Percentiles rank a stretch among this genome's conserved stretches.
phyloP scores from a whole-genome alignment of 1,284 basidiomycete species.

The Coniferiporia sulphurascens region DNA sequence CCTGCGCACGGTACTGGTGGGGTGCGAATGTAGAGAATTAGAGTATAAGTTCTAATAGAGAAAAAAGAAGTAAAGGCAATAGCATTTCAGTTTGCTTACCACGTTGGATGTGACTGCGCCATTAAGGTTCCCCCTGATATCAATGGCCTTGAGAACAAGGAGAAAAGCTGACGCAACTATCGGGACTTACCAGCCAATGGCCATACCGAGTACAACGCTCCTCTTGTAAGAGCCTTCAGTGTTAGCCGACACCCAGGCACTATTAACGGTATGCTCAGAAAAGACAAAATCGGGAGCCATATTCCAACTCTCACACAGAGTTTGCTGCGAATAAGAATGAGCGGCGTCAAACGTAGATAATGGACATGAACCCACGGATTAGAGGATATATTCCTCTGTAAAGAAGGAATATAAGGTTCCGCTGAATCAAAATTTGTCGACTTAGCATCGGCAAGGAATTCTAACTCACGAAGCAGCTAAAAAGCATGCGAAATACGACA shows the following conservation, averaged over 20 bases:
- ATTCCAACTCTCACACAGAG: conserved; percentile 36
- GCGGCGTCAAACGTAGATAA: neutral
- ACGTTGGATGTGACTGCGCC: conserved; percentile 70
- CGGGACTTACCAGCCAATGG: conserved; percentile 29
- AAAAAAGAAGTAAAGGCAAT: neutral
- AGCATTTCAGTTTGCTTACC: conserved; percentile 33
- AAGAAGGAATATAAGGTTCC: neutral
- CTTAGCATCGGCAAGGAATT: neutral
- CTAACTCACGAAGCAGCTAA: conserved; percentile 42
- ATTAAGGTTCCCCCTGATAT: conserved; percentile 55
- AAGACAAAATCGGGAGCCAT: neutral
- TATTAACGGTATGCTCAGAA: conserved; percentile 16
- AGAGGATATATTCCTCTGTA: conserved; percentile 43
- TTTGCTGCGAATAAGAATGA: conserved; percentile 31
- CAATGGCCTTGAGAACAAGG: conserved; percentile 21
- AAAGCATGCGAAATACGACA: conserved; percentile 43
- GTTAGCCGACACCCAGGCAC: conserved; percentile 48
- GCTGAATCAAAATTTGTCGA: neutral
- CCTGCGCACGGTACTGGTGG: conserved; percentile 54
- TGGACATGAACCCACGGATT: conserved; percentile 34
- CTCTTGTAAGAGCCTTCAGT: conserved; percentile 43
- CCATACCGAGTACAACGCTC: conserved; percentile 36
- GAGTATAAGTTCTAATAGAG: neutral
- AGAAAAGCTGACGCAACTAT: neutral
- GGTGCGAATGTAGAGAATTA: neutral